Evolutionary conservation across 2,329 filamentous ascomycete species (phyloP), one percentile per base, ranked within the genome.

Genomic region (Harringtonia aguacate): DNA sequence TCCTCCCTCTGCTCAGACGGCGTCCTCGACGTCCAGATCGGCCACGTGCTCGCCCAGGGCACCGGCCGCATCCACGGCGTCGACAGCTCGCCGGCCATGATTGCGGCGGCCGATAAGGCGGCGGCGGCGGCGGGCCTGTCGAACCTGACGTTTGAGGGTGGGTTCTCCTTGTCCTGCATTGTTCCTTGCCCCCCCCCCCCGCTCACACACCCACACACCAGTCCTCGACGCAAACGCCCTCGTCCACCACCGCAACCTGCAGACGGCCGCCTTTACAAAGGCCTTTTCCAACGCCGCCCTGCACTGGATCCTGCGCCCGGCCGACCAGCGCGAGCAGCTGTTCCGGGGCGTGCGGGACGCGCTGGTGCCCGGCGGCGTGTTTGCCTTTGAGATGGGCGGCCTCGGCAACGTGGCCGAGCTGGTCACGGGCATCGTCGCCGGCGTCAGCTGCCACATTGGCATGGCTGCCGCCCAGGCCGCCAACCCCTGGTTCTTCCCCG

Each of bases 401-500:
- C 69, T 79, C 40, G 83, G 82, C 18, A 85, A 86, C 58, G 69
- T 83, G 1, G 63, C 67, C 1, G 81, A 85, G 59, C 71, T 82
- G 51, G 69, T 75, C 24, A 65, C 73, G 1, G 75, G 76, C 2
- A 61, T 84, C 8, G 60, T 79, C 4, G 63, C 67, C 15, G 71
- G 71, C 2, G 62, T 82, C 1, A 58, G 67, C 15, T 66, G 70
- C 2, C 70, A 75, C 1, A 56, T 78, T 1, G 64, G 73, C 0
- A 50, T 80, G 2, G 53, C 62, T n/a, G 59, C 62, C 10, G 73
- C 74, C 0, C 48, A 64, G 18, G 68, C 66, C 14, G 66, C 63
- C 0, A 72, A 73, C 48, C 81, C 82, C 5, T 86, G 82, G 82
- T 86, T 83, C 59, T 86, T 86, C 57, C 79, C 81, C 0, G 77